Evolutionary conservation across 805 yeast genomes (phyloP).

Genomic region (Ogataea siamensis): DNA sequence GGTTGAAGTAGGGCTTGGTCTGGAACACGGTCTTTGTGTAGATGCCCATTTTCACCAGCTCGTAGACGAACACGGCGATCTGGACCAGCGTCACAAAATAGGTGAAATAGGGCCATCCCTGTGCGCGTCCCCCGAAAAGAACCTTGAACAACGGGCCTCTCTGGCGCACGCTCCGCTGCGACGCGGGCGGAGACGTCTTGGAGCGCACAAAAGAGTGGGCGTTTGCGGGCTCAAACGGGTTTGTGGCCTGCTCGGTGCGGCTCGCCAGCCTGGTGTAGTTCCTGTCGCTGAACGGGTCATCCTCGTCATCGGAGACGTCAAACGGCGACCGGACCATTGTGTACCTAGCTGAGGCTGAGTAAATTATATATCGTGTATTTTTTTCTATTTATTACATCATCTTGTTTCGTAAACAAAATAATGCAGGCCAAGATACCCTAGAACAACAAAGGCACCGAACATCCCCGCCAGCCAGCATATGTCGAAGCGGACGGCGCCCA

Average conservation of each 20-base stretch:
- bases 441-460: slow-evolving; percentile 53
- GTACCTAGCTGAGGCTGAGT: not conserved
- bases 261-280: slow-evolving; percentile 2
- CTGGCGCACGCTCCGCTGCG: no score
- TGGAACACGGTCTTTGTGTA: slow-evolving; percentile 65
- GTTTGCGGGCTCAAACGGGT: slow-evolving; percentile 6
- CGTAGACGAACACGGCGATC: slow-evolving; percentile 57
- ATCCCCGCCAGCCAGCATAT: slow-evolving; percentile 56
- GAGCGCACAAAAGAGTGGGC: no score
- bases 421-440: slow-evolving; percentile 77
- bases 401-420: slow-evolving; percentile 73
- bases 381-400: slow-evolving; percentile 27
- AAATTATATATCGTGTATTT: not conserved
- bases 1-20: slow-evolving; percentile 70
- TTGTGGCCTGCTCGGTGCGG: not conserved
- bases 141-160: not conserved
- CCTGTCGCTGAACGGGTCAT: slow-evolving; percentile 12
- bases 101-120: slow-evolving; percentile 32
- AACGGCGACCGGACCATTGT: slow-evolving; percentile 5
- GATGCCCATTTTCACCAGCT: slow-evolving; percentile 52
- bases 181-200: no score
- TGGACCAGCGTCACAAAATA: slow-evolving; percentile 44
- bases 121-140: slow-evolving; percentile 18
- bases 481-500: slow-evolving; percentile 71
- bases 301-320: slow-evolving; percentile 4